phyloP scores from a whole-genome alignment of 1,284 basidiomycete species.

The Singerocomus rubriflavus region DNA sequence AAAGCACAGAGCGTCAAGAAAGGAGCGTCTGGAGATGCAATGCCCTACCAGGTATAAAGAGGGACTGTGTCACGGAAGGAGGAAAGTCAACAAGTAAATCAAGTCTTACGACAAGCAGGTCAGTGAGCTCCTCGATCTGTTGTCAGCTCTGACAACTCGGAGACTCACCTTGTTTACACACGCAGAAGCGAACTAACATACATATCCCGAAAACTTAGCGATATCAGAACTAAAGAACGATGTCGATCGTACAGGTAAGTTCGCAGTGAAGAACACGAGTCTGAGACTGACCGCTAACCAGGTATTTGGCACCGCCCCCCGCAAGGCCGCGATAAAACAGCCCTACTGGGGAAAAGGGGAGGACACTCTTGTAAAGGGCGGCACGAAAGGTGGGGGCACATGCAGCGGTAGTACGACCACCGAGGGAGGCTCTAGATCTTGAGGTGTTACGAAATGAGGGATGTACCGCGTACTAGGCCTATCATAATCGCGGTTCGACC shows the following conservation, averaged over 20 bases:
- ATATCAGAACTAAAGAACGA: slow-evolving; percentile 1
- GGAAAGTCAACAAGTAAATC: slow-evolving; percentile 2
- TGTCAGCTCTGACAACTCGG: background rate
- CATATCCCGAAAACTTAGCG: background rate
- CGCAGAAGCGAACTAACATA: slow-evolving; percentile 4
- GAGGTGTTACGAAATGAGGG: background rate
- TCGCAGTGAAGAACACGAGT: background rate
- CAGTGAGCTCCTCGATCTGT: slow-evolving; percentile 5
- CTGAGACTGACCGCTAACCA: slow-evolving; percentile 6
- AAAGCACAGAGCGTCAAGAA: background rate
- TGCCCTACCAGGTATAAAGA: slow-evolving; percentile 17
- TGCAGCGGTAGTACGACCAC: background rate
- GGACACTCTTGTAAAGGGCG: fast-evolving
- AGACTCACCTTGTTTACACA: slow-evolving; percentile 1
- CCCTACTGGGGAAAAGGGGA: slow-evolving; percentile 12
- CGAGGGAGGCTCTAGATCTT: background rate
- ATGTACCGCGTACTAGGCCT: background rate
- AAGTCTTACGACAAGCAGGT: slow-evolving; percentile 4
- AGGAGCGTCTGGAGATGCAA: background rate
- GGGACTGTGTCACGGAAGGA: background rate
- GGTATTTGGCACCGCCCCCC: slow-evolving; percentile 1
- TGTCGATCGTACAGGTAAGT: slow-evolving; percentile 14
- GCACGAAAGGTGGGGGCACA: background rate
- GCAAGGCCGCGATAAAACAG: slow-evolving; percentile 10
- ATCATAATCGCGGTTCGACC: background rate